Evolutionary conservation across 805 yeast species (phyloP), one percentile per base, ranked within the genome.

Genomic region (Saccharomycopsis sp.): DNA sequence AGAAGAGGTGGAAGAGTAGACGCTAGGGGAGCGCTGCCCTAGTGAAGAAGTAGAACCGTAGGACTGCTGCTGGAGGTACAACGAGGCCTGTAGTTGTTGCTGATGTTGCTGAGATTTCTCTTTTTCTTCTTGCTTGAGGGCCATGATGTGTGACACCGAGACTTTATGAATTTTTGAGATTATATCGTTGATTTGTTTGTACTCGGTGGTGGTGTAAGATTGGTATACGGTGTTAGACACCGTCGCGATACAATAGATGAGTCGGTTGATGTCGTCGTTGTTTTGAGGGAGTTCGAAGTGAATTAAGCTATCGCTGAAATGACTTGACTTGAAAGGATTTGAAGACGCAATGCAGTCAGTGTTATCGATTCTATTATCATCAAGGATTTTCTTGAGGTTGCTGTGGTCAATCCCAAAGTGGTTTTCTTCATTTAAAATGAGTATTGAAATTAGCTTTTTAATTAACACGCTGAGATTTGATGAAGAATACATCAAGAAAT

Each of bases 141-240:
- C 53, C 51, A 50, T 38, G 34, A 47, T 44, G 40, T 50, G 53
- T 6, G 51, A 44, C 7, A 47, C 49, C 14, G 44, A 21, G 13
- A 48, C 51, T 16, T 47, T 44, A 24, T 50, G 46, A 19, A 50
- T 37, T 24, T 47, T 47, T 8, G 34, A 26, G 21, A 50, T 50
- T 11, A 40, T 22, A 38, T 41, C 44, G 24, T 48, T 48, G 33
- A 48, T 31, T 31, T 45, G 44, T 20, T 36, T 38, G 41, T 48
- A 39, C n/a, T 48, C 50, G 21, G 49, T 37, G 31, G 45, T 36
- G 11, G 49, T 44, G 29, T 45, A 50, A 19, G 16, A 35, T 13
- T 48, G 48, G 37, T 29, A 38, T n/a, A 50, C 29, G 27, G 51
- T 45, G 31, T 44, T 38, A 16, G 49, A 47, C 11, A 45, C 47